phyloP scores from a whole-genome alignment of 2,329 filamentous ascomycete genomes.

The Ilyonectria robusta region DNA sequence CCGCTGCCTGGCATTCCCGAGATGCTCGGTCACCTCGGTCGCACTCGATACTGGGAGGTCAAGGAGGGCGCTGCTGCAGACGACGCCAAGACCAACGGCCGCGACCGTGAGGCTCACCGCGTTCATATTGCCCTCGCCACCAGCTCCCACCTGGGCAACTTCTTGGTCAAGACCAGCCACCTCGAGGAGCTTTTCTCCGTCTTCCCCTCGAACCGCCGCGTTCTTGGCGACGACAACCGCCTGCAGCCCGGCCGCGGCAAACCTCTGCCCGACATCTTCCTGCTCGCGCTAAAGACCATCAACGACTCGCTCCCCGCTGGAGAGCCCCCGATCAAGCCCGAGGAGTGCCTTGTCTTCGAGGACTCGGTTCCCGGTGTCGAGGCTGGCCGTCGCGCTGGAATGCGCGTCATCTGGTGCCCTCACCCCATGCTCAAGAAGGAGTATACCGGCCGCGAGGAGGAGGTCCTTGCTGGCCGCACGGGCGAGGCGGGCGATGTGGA shows the following conservation, averaged over 20 bases:
- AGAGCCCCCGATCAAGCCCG: conserved; percentile 77
- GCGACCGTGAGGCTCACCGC: conserved; percentile 49
- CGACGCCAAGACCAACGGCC: conserved; percentile 35
- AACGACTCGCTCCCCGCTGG: conserved; percentile 79
- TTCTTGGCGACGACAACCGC: conserved; percentile 88
- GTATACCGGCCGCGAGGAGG: conserved; percentile 81
- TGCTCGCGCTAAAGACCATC: conserved; percentile 86
- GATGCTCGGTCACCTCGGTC: conserved; percentile 74
- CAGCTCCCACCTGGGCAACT: conserved; percentile 80
- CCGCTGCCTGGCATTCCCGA: conserved; percentile 83
- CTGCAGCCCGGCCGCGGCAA: conserved; percentile 89
- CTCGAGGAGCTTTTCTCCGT: conserved; percentile 71
- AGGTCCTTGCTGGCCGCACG: conserved; percentile 87
- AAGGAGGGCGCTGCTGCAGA: conserved; percentile 46
- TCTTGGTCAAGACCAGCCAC: conserved; percentile 80
- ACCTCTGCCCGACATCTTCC: conserved; percentile 94
- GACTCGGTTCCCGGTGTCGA: conserved; percentile 96
- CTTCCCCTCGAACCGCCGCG: conserved; percentile 79
- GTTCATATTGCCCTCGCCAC: conserved; percentile 91
- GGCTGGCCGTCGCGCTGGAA: conserved; percentile 89
- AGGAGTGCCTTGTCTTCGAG: conserved; percentile 96
- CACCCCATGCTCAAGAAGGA: conserved; percentile 84
- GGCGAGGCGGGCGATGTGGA: conserved; percentile 74
- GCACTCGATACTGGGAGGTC: conserved; percentile 66
- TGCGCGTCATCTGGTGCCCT: conserved; percentile 95